A percentile compares a stretch with the other conserved stretches of the same genome.
Evolutionary conservation across 495 filamentous ascomycete genomes (phyloP).

Genomic region (Trichoderma asperelloides): DNA sequence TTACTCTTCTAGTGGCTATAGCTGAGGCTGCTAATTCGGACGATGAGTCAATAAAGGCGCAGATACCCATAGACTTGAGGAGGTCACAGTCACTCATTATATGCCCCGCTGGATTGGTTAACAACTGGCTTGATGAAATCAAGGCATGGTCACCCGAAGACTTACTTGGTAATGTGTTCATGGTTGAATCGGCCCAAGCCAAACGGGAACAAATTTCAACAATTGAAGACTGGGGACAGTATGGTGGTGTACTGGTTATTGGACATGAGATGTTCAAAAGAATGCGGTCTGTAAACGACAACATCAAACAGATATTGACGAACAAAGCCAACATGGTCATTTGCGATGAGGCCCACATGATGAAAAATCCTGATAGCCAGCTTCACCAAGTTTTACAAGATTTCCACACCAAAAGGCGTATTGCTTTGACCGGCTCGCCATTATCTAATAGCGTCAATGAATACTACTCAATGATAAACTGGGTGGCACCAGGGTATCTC

Average conservation of each 20-base stretch:
- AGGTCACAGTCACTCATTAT: slow-evolving; percentile 60
- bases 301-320: slow-evolving; percentile 35
- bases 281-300: slow-evolving; percentile 25
- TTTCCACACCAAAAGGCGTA: slow-evolving; percentile 61
- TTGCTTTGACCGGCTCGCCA: slow-evolving; percentile 84
- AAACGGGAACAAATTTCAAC: slow-evolving; percentile 26
- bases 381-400: slow-evolving; percentile 42
- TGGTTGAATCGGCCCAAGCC: slow-evolving; percentile 30
- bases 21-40: slow-evolving; percentile 51
- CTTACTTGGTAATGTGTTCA: slow-evolving; percentile 44
- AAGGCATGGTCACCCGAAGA: slow-evolving; percentile 51
- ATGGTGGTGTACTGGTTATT: slow-evolving; percentile 67
- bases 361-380: slow-evolving; percentile 55
- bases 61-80: slow-evolving; percentile 58
- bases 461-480: slow-evolving; percentile 80
- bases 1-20: slow-evolving; percentile 71
- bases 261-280: slow-evolving; percentile 58
- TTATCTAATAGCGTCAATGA: slow-evolving; percentile 74
- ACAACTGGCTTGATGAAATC: slow-evolving; percentile 81
- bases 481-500: slow-evolving; percentile 74
- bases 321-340: slow-evolving; percentile 65
- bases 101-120: slow-evolving; percentile 63
- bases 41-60: slow-evolving; percentile 44
- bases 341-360: slow-evolving; percentile 75
- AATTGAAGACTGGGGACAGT: slow-evolving; percentile 49